A percentile compares a stretch with the other conserved stretches of the same genome.
Conservation (phyloP, 768 basidiomycete species). For the Imleria badia region DNA sequence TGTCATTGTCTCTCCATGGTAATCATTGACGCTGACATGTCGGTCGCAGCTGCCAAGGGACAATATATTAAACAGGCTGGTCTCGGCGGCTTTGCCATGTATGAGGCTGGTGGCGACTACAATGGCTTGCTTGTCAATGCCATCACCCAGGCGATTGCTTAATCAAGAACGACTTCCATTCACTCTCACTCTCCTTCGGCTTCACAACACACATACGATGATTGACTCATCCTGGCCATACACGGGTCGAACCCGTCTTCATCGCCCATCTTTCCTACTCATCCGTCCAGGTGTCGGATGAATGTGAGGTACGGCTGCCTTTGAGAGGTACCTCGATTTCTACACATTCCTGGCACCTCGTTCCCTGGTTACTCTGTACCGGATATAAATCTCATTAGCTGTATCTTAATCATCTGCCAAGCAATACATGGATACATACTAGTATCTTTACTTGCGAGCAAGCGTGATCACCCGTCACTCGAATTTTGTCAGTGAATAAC, state of each 20-base stretch:
- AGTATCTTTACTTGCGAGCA: no score
- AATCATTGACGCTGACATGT: neutral
- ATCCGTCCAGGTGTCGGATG: conserved; percentile 19
- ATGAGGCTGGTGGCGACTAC: conserved; percentile 45
- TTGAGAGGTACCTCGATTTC: conserved; percentile 11
- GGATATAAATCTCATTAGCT: neutral
- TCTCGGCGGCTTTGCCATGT: conserved; percentile 46
- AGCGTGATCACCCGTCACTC: no score
- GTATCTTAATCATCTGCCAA: neutral
- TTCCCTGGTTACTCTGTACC: neutral
- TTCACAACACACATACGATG: conserved; percentile 10
- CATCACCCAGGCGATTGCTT: conserved; percentile 31
- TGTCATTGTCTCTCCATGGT: conserved; percentile 4
- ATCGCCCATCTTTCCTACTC: neutral
- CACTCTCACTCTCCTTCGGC: conserved; percentile 10
- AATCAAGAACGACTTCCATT: conserved; percentile 6
- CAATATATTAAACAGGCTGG: conserved; percentile 34
- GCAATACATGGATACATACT: neutral
- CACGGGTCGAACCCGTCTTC: conserved; percentile 10
- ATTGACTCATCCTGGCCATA: conserved; percentile 22
- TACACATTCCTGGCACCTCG: neutral
- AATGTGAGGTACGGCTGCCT: conserved; percentile 2
- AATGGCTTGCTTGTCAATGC: conserved; percentile 35
- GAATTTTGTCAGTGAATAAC: no score
- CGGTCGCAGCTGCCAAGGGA: conserved; percentile 40